Percentiles rank a stretch among this genome's conserved stretches.
Evolutionary conservation across 768 basidiomycete genomes (phyloP).

Genomic region (Lentinula sp.): DNA sequence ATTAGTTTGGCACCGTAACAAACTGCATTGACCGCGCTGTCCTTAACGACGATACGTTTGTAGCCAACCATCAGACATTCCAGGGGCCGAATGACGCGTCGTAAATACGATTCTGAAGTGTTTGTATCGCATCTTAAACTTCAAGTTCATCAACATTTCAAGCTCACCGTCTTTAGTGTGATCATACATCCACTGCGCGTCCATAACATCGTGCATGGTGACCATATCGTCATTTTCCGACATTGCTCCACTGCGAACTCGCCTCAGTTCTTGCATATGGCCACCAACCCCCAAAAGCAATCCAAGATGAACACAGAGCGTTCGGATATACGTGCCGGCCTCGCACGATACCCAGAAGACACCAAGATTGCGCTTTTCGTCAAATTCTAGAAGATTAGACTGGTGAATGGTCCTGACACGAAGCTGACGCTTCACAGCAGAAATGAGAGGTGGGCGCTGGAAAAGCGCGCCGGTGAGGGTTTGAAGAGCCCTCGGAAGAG

Average conservation of each 20-base stretch:
- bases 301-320: conserved; percentile 95
- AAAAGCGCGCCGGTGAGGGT: conserved; percentile 97
- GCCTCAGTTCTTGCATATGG: conserved; percentile 98
- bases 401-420: conserved; percentile 97
- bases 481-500: conserved; percentile 89
- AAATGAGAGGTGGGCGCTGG: conserved; percentile 97
- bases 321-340: conserved; percentile 95
- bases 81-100: conserved; percentile 89
- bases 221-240: conserved; percentile 98
- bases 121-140: background rate
- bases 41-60: conserved; percentile 98
- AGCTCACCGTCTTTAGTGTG: conserved; percentile 91
- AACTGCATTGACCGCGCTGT: conserved; percentile 97
- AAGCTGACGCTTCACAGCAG: conserved; percentile 96
- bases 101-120: conserved; percentile 85
- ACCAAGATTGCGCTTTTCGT: conserved; percentile 92
- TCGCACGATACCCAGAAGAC: conserved; percentile 99
- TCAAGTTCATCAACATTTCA: background rate
- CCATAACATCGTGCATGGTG: conserved; percentile 99
- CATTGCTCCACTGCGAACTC: conserved; percentile 94
- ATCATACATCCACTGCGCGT: conserved; percentile 98
- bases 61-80: conserved; percentile 93
- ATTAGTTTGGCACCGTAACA: conserved; percentile 99
- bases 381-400: conserved; percentile 92
- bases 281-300: conserved; percentile 93